phyloP scores from a whole-genome alignment of 202 grass and related monocot species.

The Setaria viridis region DNA sequence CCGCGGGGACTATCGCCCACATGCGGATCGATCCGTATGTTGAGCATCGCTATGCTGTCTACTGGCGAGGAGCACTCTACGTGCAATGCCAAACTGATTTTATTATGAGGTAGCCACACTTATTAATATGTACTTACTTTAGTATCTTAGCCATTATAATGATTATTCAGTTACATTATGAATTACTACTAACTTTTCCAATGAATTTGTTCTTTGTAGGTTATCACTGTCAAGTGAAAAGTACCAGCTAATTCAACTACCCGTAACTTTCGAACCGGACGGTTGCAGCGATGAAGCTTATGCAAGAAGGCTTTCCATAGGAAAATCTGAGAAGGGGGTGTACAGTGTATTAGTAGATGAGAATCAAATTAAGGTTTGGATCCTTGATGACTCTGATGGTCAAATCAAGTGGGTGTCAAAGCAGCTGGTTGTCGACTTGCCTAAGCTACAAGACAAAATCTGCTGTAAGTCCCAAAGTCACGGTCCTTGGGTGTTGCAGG shows the following conservation, averaged over 20 bases:
- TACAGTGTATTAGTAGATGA: background rate
- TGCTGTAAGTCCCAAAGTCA: background rate
- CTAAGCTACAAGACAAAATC: background rate
- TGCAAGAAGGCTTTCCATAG: background rate
- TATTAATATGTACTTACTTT: too few relatives aligned
- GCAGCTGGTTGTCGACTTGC: background rate
- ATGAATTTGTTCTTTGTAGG: background rate
- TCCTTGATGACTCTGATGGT: background rate
- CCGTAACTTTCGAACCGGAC: background rate
- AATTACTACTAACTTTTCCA: too few relatives aligned
- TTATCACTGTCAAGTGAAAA: background rate
- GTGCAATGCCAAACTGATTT: background rate
- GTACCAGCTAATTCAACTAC: background rate
- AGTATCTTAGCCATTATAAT: too few relatives aligned
- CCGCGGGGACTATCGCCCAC: background rate
- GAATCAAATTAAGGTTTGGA: background rate
- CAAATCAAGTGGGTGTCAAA: background rate
- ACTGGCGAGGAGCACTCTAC: background rate
- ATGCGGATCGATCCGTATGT: background rate
- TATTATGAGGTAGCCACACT: background rate
- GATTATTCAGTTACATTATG: too few relatives aligned
- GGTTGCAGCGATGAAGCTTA: background rate
- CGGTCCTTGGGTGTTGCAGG: background rate
- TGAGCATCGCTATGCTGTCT: background rate
- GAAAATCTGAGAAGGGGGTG: constrained; percentile 10